Evolutionary conservation across 495 filamentous ascomycete species (phyloP).

Genomic region (Acidomyces sp.): DNA sequence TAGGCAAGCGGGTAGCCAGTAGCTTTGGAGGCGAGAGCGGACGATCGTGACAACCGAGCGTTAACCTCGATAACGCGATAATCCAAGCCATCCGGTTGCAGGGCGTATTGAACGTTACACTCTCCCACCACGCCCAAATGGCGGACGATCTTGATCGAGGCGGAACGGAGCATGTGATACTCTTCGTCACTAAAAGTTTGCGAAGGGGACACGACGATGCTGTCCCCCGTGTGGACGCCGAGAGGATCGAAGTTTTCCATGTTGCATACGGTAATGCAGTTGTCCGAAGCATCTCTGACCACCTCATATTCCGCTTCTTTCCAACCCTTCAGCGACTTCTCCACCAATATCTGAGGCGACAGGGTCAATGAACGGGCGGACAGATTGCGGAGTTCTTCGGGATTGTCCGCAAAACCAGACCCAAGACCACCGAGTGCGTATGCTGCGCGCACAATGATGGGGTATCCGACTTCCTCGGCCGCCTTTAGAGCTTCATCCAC

Average conservation of each 20-base stretch:
- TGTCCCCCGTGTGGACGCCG: slow-evolving; percentile 96
- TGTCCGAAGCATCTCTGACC: slow-evolving; percentile 87
- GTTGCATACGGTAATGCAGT: slow-evolving; percentile 99
- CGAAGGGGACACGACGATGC: slow-evolving; percentile 93
- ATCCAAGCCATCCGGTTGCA: slow-evolving; percentile 92
- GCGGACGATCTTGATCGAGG: slow-evolving; percentile 96
- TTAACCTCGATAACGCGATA: slow-evolving; percentile 99
- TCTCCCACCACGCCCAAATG: slow-evolving; percentile 95
- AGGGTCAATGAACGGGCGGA: slow-evolving; percentile 85
- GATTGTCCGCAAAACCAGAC: slow-evolving; percentile 91
- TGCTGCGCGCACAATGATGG: slow-evolving; percentile 92
- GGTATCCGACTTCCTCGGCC: slow-evolving; percentile 78
- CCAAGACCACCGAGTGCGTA: slow-evolving; percentile 93
- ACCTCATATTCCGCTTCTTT: slow-evolving; percentile 99
- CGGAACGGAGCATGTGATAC: slow-evolving; percentile 97
- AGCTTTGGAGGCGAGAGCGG: slow-evolving; percentile 88
- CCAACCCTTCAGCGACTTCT: slow-evolving; percentile 99
- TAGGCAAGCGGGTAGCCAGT: slow-evolving; percentile 94
- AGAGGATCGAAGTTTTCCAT: slow-evolving; percentile 99
- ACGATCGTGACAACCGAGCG: slow-evolving; percentile 86
- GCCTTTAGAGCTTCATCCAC: slow-evolving; percentile 84
- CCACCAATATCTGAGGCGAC: slow-evolving; percentile 92
- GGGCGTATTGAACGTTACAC: slow-evolving; percentile 96
- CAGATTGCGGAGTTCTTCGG: slow-evolving; percentile 83
- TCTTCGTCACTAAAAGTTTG: slow-evolving; percentile 96